Base-by-base conservation (phyloP, 2,329 filamentous ascomycete genomes). In the Cladosporium phlei region DNA sequence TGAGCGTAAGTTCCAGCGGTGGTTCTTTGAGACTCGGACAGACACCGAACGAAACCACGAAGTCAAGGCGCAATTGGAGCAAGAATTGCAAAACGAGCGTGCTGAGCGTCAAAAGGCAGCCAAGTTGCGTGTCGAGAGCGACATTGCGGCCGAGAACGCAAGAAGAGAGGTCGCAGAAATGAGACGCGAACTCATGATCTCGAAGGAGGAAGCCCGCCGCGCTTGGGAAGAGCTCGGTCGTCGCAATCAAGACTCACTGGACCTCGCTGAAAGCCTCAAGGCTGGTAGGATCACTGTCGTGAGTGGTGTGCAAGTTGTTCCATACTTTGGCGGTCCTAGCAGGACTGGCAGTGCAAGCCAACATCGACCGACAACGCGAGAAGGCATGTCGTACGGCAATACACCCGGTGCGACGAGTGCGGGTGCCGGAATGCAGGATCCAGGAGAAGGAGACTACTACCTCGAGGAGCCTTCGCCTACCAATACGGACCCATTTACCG, bases 151-250 rank as follows among this genome's bases (percentile, higher is more conserved):
- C 9, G 57, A 60, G 45, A 57, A 53, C 32, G 59, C 60, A 17
- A 58, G 55, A 32, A 51, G 58, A 9, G 61, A 64, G 56, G 78
- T 95, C n/a, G 75, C 77, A 12, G 93, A 97, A 66, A 89, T 95
- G 85, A 85, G 86, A 58, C 87, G 93, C 53, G 93, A 98, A 68
- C 75, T 97, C 29, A 80, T 86, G 59, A 98, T 98, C 51, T 94
- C 90, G 29, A 96, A 95, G 62, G 91, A 96, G 57, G 93, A 98
- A 67, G 91, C 93, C 7, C 82, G 91, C 27, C 81, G 93, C 48
- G 93, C 93, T 1, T 98, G 93, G 93, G 93, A 98, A 69, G 93
- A 97, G 67, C 79, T 98, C 1, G 93, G 93, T 19, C 80, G 91
- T 42, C 82, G 89, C 42, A 93, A 97, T 66, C 88, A 96, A 62